Evolutionary conservation across 257 asterid species (phyloP).

Genomic region (Striga asiatica): DNA sequence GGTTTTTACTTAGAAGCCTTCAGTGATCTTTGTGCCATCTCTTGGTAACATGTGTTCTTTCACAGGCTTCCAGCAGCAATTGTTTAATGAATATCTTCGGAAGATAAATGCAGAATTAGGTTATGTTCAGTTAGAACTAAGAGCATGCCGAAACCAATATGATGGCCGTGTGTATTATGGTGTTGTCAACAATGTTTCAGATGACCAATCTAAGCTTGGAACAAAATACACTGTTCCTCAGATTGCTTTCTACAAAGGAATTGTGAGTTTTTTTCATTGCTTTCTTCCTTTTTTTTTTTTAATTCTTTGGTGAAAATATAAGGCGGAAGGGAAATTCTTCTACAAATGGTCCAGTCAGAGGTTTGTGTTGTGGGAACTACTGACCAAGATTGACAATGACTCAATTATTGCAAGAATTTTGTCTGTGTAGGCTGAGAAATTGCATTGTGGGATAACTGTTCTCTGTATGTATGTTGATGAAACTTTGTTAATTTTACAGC

Average conservation of each 20-base stretch:
- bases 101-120: constrained; percentile 61
- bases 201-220: constrained; percentile 85
- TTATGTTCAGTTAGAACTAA: constrained; percentile 63
- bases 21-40: background rate
- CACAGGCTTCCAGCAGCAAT: constrained; percentile 38
- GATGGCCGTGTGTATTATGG: constrained; percentile 70
- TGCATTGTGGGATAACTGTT: background rate
- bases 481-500: background rate
- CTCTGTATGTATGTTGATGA: constrained; percentile 2
- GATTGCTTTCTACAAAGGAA: constrained; percentile 82
- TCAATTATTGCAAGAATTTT: no score
- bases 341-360: background rate
- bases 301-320: background rate
- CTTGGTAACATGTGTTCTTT: constrained; percentile 3
- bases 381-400: background rate
- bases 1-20: background rate
- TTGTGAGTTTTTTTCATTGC: constrained; percentile 37
- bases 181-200: constrained; percentile 68
- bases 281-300: background rate
- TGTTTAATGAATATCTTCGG: constrained; percentile 43
- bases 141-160: constrained; percentile 71
- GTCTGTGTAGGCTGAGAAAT: no score
- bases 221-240: constrained; percentile 80
- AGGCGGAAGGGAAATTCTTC: background rate
- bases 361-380: background rate